phyloP scores from a whole-genome alignment of 202 grass and related monocot species.

The Elaeis oleifera region DNA sequence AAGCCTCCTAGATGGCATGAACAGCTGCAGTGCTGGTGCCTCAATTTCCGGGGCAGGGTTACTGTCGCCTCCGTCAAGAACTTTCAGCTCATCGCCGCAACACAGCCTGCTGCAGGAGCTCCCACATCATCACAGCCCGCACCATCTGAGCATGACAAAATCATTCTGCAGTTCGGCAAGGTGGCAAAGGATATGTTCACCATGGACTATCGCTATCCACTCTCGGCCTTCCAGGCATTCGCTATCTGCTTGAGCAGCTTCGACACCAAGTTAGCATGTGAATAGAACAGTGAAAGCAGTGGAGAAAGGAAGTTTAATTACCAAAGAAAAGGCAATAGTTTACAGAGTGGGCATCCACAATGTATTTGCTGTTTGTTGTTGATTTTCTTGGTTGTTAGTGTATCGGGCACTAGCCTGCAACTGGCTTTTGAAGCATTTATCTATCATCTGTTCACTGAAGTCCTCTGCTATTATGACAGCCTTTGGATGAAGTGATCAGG shows the following conservation, averaged over 20 bases:
- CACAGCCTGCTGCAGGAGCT: conserved; percentile 7
- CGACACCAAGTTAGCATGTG: conserved; percentile 93
- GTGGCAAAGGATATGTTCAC: conserved; percentile 83
- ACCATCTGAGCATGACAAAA: conserved; percentile 42
- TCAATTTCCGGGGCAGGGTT: conserved; percentile 80
- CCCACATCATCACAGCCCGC: conserved; percentile 12
- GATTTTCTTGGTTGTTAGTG: conserved; percentile 32
- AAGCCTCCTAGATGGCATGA: conserved; percentile 81
- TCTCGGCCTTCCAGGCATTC: conserved; percentile 95
- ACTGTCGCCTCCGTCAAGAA: conserved; percentile 91
- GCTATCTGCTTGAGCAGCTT: conserved; percentile 94
- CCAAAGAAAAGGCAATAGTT: too few relatives aligned
- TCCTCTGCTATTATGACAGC: neutral
- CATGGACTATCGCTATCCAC: conserved; percentile 89
- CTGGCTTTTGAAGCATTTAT: conserved; percentile 30
- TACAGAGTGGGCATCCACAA: too few relatives aligned
- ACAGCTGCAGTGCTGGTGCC: conserved; percentile 94
- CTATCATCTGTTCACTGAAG: neutral
- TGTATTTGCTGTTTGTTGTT: neutral
- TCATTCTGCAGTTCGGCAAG: conserved; percentile 90
- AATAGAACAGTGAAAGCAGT: conserved; percentile 31
- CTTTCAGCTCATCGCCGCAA: conserved; percentile 65
- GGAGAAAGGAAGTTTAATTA: too few relatives aligned
- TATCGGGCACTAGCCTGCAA: conserved; percentile 27
- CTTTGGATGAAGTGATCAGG: conserved; percentile 15